Evolutionary conservation across 345 rosid genomes (phyloP).

Genomic region (Lepidium aucheri): DNA sequence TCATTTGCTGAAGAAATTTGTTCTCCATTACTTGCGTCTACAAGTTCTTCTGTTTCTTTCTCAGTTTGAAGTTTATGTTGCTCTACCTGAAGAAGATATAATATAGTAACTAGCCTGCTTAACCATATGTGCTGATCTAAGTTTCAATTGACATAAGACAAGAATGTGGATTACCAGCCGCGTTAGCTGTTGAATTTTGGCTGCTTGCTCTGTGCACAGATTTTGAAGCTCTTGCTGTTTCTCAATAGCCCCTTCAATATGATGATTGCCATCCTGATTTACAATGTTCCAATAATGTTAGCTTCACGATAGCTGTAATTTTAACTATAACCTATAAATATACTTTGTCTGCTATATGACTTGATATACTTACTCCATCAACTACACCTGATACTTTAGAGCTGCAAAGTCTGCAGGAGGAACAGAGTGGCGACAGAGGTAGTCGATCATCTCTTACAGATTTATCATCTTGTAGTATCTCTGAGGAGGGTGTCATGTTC

Average conservation of each 20-base stretch:
- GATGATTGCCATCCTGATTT: conserved; percentile 37
- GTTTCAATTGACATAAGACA: conserved; percentile 1
- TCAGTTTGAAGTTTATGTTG: conserved; percentile 42
- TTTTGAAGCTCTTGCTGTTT: conserved; percentile 62
- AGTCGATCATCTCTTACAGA: conserved; percentile 19
- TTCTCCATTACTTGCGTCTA: conserved; percentile 21
- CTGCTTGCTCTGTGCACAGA: conserved; percentile 64
- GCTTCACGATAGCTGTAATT: background rate
- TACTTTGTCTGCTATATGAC: conserved; percentile 23
- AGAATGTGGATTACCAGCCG: conserved; percentile 34
- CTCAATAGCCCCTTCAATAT: conserved; percentile 26
- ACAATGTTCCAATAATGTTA: conserved; percentile 1
- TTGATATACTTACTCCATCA: conserved; percentile 45
- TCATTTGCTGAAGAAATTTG: conserved; percentile 20
- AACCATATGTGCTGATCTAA: conserved; percentile 2
- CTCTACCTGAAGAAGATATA: conserved; percentile 39
- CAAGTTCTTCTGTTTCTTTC: conserved; percentile 26
- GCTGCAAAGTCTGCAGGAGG: conserved; percentile 48
- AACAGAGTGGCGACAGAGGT: conserved; percentile 41
- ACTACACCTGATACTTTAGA: conserved; percentile 7
- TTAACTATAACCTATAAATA: background rate
- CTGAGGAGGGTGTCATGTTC: conserved; percentile 51
- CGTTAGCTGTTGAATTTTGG: conserved; percentile 65
- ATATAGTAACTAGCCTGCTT: background rate
- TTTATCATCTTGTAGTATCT: conserved; percentile 33